Conservation (phyloP, 2,329 filamentous ascomycete genomes). For the Aspergillus udagawae region DNA sequence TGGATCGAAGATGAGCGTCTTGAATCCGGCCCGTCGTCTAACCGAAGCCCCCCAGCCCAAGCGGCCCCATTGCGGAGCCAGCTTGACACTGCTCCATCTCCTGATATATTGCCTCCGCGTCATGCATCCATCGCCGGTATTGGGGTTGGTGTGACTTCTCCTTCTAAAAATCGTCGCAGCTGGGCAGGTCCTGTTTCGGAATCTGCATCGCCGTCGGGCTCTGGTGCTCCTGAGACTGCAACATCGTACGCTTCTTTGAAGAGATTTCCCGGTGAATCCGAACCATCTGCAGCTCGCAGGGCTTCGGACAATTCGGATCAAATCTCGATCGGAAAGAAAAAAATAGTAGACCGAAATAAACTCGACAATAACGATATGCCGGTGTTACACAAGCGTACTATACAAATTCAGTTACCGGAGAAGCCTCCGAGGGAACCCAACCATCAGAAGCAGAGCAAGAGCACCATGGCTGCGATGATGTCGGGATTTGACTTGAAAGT, state of each 20-base stretch:
- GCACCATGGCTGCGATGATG: constrained; percentile 47
- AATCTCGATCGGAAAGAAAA: constrained; percentile 9
- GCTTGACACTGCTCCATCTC: constrained; percentile 57
- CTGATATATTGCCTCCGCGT: constrained; percentile 33
- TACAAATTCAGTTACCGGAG: constrained; percentile 38
- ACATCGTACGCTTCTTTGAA: constrained; percentile 15
- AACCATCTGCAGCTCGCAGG: constrained; percentile 28
- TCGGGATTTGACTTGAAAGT: constrained; percentile 37
- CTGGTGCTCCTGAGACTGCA: constrained; percentile 8
- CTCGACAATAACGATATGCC: constrained; percentile 12
- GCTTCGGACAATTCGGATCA: constrained; percentile 28
- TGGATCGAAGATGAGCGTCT: constrained; percentile 56
- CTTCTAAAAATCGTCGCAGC: constrained; percentile 20
- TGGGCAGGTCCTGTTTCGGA: constrained; percentile 26
- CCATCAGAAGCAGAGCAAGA: constrained; percentile 22
- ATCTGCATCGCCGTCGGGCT: constrained; percentile 25
- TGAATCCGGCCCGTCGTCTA: constrained; percentile 29
- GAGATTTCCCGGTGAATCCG: constrained; percentile 28
- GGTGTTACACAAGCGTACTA: constrained; percentile 37
- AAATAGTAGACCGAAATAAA: constrained; percentile 36
- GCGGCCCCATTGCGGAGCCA: constrained; percentile 67
- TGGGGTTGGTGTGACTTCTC: constrained; percentile 31
- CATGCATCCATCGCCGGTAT: constrained; percentile 39
- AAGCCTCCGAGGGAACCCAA: constrained; percentile 14
- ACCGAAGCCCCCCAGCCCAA: constrained; percentile 55